Evolutionary conservation across 208 protist species (phyloP), one percentile per base, ranked within the genome.

Genomic region (Polymyxa betae): DNA sequence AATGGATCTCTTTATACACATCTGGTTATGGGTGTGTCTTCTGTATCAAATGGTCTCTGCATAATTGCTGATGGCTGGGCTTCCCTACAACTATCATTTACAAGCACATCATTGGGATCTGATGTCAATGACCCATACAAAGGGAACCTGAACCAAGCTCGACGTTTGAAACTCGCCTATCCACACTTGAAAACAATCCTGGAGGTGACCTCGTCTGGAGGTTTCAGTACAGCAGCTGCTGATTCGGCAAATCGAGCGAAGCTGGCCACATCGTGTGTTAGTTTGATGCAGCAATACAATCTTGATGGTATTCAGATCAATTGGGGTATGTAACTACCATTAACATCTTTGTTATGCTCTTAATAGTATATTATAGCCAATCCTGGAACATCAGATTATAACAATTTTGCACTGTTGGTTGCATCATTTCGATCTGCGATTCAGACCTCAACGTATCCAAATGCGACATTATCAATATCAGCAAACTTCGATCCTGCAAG

Each of bases 161-260:
- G 72, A 35, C 5, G n/a, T 20, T 43, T 82, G 72, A 82, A 82
- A 82, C 16, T 82, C 16, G 40, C n/a, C 35, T 82, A 82, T 43
- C 72, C 72, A 43, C 72, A 82, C 72, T n/a, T 82, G 16, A 82
- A 82, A n/a, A 82, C 72, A n/a, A 82, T 82, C 72, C 5, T 82
- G 72, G 12, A 82, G 10, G 12, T 82, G 5, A n/a, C 16, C 5
- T 5, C 16, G 10, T 82, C 72, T n/a, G 5, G 16, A 38, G 35
- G 16, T 35, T 35, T 45, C 72, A 82, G 72, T 43, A 16, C 72
- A n/a, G 35, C 35, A 5, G 35, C 40, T 5, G n/a, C 72, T n/a
- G 72, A 45, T 82, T n/a, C 72, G 12, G n/a, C 72, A 20, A 20
- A 5, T 16, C 5, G 40, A 43, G n/a, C 72, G 16, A 43, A 45